These are phyloP conservation scores for Xerocomellus dryophilus DNA, from an alignment of 768 basidiomycete species.

Conservation along the genomic window DNA sequence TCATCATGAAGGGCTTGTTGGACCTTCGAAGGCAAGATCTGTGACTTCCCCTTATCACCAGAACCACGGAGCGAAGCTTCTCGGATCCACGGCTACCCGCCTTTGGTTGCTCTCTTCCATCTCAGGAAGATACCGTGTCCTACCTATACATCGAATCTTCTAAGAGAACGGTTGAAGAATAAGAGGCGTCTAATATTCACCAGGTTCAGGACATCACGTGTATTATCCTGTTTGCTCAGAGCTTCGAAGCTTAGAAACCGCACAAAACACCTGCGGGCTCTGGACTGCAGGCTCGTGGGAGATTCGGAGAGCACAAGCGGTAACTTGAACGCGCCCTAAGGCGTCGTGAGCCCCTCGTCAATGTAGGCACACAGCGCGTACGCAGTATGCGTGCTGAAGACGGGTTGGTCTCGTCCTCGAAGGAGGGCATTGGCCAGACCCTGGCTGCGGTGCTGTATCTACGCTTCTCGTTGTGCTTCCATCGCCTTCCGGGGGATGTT, in stretches of 20 bases:
- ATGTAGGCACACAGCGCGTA: slow-evolving; percentile 57
- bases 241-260: background rate
- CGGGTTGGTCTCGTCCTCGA: background rate
- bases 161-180: background rate
- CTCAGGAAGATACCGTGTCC: background rate
- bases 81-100: background rate
- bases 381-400: slow-evolving; percentile 28
- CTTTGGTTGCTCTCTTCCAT: background rate
- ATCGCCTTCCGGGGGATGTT: background rate
- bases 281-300: background rate
- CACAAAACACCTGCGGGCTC: background rate
- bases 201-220: background rate
- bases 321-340: background rate
- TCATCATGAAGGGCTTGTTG: slow-evolving; percentile 79
- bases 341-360: slow-evolving; percentile 8
- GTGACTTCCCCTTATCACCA: slow-evolving; percentile 28
- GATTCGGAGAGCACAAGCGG: background rate
- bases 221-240: background rate
- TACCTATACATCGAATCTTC: background rate
- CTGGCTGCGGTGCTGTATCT: slow-evolving; percentile 74
- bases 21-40: slow-evolving; percentile 75
- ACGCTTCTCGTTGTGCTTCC: slow-evolving; percentile 45
- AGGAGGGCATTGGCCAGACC: slow-evolving; percentile 57
- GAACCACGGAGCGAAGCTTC: background rate
- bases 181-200: background rate